Evolutionary conservation across 139 green algal species (phyloP).

Genomic region (Chlorella sorokiniana): DNA sequence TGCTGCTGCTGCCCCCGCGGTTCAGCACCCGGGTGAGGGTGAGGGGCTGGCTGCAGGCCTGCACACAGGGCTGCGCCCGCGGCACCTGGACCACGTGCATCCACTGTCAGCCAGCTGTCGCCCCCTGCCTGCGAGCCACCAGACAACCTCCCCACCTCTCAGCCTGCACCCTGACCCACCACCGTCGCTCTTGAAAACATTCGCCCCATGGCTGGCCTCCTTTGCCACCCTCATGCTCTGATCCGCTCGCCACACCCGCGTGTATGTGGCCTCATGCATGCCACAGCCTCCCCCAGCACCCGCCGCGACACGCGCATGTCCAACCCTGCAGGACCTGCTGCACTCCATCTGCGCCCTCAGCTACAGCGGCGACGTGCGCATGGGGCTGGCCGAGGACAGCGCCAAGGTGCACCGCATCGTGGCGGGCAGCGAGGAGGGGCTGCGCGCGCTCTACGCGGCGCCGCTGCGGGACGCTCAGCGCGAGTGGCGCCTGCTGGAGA

Average conservation of each 20-base stretch:
- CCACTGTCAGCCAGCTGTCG: too few relatives aligned
- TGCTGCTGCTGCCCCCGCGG: conserved; percentile 73
- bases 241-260: not conserved
- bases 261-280: not conserved
- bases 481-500: conserved; percentile 11
- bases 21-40: conserved; percentile 61
- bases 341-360: conserved; percentile 72
- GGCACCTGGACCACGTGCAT: too few relatives aligned
- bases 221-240: not conserved
- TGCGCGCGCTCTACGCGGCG: conserved; percentile 19
- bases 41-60: too few relatives aligned
- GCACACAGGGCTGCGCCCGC: too few relatives aligned
- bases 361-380: conserved; percentile 84
- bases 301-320: too few relatives aligned
- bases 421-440: conserved; percentile 25
- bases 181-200: too few relatives aligned
- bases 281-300: not conserved
- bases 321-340: conserved; percentile 72
- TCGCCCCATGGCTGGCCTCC: too few relatives aligned
- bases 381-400: conserved; percentile 84
- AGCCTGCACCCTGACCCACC: too few relatives aligned
- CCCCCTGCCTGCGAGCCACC: too few relatives aligned
- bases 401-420: conserved; percentile 81
- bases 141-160: too few relatives aligned
- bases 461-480: conserved; percentile 9